Evolutionary conservation across 2,329 filamentous ascomycete genomes (phyloP).

Genomic region (Colletotrichum aenigma): DNA sequence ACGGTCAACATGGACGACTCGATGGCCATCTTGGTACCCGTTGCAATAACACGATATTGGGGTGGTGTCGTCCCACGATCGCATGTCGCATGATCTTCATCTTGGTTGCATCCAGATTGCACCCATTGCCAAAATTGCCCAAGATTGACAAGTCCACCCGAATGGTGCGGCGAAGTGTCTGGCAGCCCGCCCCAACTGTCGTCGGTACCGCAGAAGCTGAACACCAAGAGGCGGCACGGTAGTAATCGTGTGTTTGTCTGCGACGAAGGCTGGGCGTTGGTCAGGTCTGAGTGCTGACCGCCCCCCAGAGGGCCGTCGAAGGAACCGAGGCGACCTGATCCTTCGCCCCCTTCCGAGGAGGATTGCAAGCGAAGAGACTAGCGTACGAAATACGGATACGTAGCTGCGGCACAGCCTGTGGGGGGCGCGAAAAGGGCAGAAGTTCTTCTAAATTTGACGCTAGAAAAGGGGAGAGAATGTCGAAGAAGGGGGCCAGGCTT

Average conservation of each 20-base stretch:
- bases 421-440: neutral
- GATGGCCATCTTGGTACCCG: neutral
- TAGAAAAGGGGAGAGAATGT: neutral
- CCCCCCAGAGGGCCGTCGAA: neutral
- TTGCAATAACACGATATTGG: neutral
- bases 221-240: neutral
- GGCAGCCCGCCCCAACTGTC: neutral
- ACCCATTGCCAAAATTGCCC: neutral
- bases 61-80: neutral
- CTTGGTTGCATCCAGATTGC: neutral
- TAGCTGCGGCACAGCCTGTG: neutral
- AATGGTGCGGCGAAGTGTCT: neutral
- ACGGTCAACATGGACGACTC: neutral
- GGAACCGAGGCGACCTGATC: neutral
- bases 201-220: neutral
- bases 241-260: neutral
- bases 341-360: neutral
- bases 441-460: neutral
- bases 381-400: neutral
- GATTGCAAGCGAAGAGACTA: neutral
- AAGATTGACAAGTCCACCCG: neutral
- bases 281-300: neutral
- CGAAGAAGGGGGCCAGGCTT: neutral
- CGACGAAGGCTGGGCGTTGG: neutral
- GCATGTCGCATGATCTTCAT: conserved; percentile 13